These are phyloP conservation scores for Taphrina populina DNA, from an alignment of 1,139 yeast genomes.

Conservation along the genomic window DNA sequence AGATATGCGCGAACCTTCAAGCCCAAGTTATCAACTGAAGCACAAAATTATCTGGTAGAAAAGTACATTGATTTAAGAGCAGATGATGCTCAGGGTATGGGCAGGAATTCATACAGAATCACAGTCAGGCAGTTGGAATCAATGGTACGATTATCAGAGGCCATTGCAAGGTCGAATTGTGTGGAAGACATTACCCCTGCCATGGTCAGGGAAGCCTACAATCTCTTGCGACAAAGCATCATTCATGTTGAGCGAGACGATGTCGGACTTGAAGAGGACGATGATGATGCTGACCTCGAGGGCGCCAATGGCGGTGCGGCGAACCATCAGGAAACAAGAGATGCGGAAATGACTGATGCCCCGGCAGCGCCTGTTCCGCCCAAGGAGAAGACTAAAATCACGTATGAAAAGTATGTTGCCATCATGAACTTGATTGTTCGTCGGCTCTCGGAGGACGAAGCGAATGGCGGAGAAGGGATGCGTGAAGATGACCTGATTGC, in stretches of 20 bases:
- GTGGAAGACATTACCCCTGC: constrained; percentile 81
- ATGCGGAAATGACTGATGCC: constrained; percentile 33
- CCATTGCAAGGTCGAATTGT: constrained; percentile 96
- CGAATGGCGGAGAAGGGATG: constrained; percentile 64
- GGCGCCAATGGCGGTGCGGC: constrained; percentile 35
- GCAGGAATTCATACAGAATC: constrained; percentile 80
- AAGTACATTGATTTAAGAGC: constrained; percentile 83
- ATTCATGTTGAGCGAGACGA: constrained; percentile 95
- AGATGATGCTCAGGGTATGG: constrained; percentile 90
- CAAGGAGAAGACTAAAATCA: constrained; percentile 55
- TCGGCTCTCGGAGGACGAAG: constrained; percentile 57
- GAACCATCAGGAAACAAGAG: constrained; percentile 35
- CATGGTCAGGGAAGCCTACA: constrained; percentile 92
- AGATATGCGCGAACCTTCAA: constrained; percentile 90
- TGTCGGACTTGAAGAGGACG: constrained; percentile 75
- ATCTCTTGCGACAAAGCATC: constrained; percentile 82
- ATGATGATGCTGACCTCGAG: constrained; percentile 42
- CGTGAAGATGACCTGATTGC: constrained; percentile 69
- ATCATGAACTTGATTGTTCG: constrained; percentile 80
- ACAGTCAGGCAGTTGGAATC: constrained; percentile 95
- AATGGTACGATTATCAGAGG: constrained; percentile 89
- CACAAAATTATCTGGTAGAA: constrained; percentile 72
- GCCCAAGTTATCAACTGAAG: constrained; percentile 79
- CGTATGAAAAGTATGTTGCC: constrained; percentile 81
- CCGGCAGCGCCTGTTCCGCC: constrained; percentile 35